These are phyloP conservation scores for Penicillium ochrochloron DNA, from an alignment of 495 filamentous ascomycete species.

Conservation along the genomic window DNA sequence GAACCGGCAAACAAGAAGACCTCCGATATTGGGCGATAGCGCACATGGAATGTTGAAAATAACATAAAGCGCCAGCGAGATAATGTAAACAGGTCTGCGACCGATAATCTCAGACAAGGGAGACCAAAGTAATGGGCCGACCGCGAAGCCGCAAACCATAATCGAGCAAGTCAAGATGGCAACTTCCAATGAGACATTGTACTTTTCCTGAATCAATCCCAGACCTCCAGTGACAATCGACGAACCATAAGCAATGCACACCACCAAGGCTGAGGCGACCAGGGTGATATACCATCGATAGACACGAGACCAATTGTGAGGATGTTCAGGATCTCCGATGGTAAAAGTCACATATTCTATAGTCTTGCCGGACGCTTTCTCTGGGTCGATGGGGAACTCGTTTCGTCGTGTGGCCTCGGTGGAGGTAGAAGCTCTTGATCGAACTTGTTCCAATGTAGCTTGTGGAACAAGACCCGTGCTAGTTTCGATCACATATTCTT, in stretches of 20 bases:
- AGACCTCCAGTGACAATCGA: conserved; percentile 68
- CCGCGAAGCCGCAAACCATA: conserved; percentile 48
- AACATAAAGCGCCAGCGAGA: conserved; percentile 53
- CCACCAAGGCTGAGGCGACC: conserved; percentile 56
- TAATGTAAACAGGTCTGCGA: conserved; percentile 59
- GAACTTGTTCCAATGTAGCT: conserved; percentile 31
- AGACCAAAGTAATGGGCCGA: conserved; percentile 60
- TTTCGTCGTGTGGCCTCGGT: conserved; percentile 12
- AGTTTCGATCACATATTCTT: conserved; percentile 41
- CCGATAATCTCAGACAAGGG: conserved; percentile 82
- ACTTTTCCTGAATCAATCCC: conserved; percentile 58
- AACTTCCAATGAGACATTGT: conserved; percentile 65
- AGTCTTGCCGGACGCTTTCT: conserved; percentile 27
- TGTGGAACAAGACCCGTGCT: conserved; percentile 37
- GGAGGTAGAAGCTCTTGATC: conserved; percentile 24
- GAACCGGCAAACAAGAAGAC: conserved; percentile 61
- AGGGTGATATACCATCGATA: conserved; percentile 65
- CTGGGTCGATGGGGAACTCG: conserved; percentile 17
- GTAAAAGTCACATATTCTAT: conserved; percentile 40
- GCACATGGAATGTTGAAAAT: conserved; percentile 65
- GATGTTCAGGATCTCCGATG: conserved; percentile 54
- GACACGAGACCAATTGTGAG: conserved; percentile 53
- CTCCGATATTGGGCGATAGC: conserved; percentile 57
- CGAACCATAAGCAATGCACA: conserved; percentile 60
- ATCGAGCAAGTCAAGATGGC: conserved; percentile 57